Evolutionary conservation across 306 rosid genomes (phyloP).

Genomic region (Hylodesmum podocarpum): DNA sequence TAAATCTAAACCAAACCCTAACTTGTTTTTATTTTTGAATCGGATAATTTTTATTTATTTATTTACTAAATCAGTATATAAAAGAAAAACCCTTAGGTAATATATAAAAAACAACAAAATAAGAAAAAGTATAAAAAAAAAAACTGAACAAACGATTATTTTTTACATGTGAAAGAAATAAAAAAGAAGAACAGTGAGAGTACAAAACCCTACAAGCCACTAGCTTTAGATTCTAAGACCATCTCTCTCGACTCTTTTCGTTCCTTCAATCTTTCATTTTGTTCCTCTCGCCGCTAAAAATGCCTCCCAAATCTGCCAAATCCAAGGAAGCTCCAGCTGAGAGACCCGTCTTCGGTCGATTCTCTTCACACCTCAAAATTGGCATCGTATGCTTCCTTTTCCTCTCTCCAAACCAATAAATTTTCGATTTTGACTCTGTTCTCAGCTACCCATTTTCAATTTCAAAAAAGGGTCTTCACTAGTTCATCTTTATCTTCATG

Average conservation of each 20-base stretch:
- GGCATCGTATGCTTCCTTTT: slow-evolving; percentile 59
- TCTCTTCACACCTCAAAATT: slow-evolving; percentile 92
- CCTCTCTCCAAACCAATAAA: neutral
- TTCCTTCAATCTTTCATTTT: neutral
- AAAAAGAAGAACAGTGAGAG: neutral
- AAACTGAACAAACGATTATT: no score
- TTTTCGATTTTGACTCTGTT: slow-evolving; percentile 21
- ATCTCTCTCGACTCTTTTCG: neutral
- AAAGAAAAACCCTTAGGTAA: no score
- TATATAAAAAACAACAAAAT: no score
- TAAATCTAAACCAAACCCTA: no score
- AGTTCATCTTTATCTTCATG: neutral
- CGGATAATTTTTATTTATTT: no score
- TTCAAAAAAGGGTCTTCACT: neutral
- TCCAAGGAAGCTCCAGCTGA: slow-evolving; percentile 86
- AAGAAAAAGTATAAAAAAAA: no score
- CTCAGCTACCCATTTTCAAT: slow-evolving; percentile 4
- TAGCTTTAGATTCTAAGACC: slow-evolving; percentile 8
- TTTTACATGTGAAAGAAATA: neutral
- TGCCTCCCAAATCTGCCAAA: slow-evolving; percentile 93
- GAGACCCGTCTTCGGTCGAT: slow-evolving; percentile 83
- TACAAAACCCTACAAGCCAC: slow-evolving; percentile 36
- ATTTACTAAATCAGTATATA: no score
- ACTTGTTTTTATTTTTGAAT: no score
- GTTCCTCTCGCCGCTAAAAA: slow-evolving; percentile 37